Percentiles rank a stretch among this genome's conserved stretches.
These are phyloP conservation scores for Sphaerosporella brunnea DNA, from an alignment of 495 filamentous ascomycete species.

Conservation along the genomic window DNA sequence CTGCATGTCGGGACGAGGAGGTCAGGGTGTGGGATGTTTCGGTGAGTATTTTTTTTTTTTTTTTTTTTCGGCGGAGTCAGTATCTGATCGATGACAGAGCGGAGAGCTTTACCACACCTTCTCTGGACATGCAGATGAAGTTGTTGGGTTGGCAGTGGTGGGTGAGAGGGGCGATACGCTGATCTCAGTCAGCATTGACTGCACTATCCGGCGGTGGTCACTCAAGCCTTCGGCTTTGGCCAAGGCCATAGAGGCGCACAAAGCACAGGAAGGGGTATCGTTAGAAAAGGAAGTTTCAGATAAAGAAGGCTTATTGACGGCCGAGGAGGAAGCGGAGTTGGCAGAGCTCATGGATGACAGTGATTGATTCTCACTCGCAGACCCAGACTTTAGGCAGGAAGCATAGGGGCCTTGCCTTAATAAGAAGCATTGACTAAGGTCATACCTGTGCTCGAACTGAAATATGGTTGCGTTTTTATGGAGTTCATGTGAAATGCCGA, in stretches of 20 bases:
- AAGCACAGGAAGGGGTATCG: slow-evolving; percentile 28
- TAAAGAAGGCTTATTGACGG: slow-evolving; percentile 40
- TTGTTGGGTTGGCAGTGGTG: slow-evolving; percentile 58
- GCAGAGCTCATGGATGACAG: slow-evolving; percentile 74
- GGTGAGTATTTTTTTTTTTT: slow-evolving; percentile 26
- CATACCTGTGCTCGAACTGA: too few species aligned
- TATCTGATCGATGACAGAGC: slow-evolving; percentile 28
- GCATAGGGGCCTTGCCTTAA: neutral
- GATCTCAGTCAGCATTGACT: slow-evolving; percentile 74
- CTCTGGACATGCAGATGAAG: slow-evolving; percentile 79
- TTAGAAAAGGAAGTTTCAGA: slow-evolving; percentile 26
- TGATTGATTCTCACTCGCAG: too few species aligned
- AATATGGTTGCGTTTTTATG: too few species aligned
- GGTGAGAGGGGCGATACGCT: slow-evolving; percentile 35
- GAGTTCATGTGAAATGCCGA: too few species aligned
- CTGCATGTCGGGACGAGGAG: slow-evolving; percentile 78
- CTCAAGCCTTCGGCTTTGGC: slow-evolving; percentile 46
- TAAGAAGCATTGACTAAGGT: neutral
- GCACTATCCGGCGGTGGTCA: slow-evolving; percentile 67
- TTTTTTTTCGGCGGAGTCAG: neutral
- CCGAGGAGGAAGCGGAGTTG: slow-evolving; percentile 71
- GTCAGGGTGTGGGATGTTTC: slow-evolving; percentile 72
- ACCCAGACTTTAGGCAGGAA: too few species aligned
- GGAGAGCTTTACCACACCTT: slow-evolving; percentile 62
- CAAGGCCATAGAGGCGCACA: slow-evolving; percentile 37